Percentiles rank a stretch among this genome's conserved stretches.
Conservation (phyloP, 164 flowering plant species). For the Nymphaea colorata region DNA sequence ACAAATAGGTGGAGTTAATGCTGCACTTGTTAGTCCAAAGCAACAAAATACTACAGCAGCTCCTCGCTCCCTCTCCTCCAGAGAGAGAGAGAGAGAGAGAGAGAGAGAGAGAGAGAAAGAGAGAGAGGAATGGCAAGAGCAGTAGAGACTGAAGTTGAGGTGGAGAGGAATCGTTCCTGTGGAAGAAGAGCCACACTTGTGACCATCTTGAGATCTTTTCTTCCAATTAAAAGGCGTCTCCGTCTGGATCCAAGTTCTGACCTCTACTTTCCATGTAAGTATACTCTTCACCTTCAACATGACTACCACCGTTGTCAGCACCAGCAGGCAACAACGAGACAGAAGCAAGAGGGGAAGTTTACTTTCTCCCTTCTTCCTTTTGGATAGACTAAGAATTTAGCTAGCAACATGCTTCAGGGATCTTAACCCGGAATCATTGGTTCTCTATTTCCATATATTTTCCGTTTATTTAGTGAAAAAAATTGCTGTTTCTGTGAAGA, state of each 20-base stretch:
- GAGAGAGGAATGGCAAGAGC: background rate
- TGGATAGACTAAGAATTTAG: too few relatives aligned
- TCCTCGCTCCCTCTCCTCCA: background rate
- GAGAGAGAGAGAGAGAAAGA: constrained; percentile 7
- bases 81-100: constrained; percentile 2
- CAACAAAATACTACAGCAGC: too few relatives aligned
- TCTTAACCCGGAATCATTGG: too few relatives aligned
- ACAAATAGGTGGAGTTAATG: too few relatives aligned
- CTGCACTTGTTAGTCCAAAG: too few relatives aligned
- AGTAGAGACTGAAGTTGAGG: background rate
- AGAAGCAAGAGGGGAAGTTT: too few relatives aligned
- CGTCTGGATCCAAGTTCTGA: constrained; percentile 1
- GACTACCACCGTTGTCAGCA: background rate
- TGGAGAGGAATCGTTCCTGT: background rate
- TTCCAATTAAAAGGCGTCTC: background rate
- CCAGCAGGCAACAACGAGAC: background rate
- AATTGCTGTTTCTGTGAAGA: background rate
- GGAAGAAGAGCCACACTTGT: background rate
- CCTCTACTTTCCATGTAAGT: constrained; percentile 2
- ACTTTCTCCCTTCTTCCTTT: too few relatives aligned
- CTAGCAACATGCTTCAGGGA: too few relatives aligned
- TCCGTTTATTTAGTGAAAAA: too few relatives aligned
- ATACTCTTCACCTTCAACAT: background rate
- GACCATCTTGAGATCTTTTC: background rate
- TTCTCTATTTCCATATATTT: too few relatives aligned